Evolutionary conservation across 192 early-diverging fungal species (phyloP).

Genomic region (Gonapodya sp.): DNA sequence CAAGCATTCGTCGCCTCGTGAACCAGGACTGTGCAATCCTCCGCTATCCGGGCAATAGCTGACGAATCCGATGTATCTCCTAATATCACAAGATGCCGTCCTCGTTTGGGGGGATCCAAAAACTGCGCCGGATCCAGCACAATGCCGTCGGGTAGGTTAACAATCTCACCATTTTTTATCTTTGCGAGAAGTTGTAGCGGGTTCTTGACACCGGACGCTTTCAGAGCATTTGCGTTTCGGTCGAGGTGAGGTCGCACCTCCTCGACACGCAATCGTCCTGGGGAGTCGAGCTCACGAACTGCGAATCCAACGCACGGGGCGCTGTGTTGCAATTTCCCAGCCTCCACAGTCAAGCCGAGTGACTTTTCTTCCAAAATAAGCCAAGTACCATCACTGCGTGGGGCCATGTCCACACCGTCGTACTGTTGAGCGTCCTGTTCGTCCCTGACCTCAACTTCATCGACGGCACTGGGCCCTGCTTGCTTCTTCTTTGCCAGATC

Average conservation of each 20-base stretch:
- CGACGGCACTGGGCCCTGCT: not conserved
- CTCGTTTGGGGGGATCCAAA: slow-evolving; percentile 22
- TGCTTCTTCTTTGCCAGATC: not conserved
- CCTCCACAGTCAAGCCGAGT: slow-evolving; percentile 20
- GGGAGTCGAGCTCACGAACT: slow-evolving; percentile 24
- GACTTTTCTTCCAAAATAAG: not conserved
- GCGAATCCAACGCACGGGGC: slow-evolving; percentile 44
- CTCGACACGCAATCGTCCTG: slow-evolving; percentile 30
- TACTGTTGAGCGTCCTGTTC: not conserved
- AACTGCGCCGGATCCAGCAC: slow-evolving; percentile 19
- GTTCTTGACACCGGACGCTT: slow-evolving; percentile 20
- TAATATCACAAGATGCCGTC: slow-evolving; percentile 36
- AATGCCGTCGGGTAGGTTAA: slow-evolving; percentile 36
- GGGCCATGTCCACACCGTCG: not conserved
- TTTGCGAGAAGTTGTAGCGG: slow-evolving; percentile 35
- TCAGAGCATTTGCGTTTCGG: slow-evolving; percentile 26
- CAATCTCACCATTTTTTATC: slow-evolving; percentile 27
- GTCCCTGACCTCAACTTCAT: not conserved
- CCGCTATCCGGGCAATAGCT: slow-evolving; percentile 10
- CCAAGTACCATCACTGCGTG: not conserved
- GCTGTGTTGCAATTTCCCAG: slow-evolving; percentile 34
- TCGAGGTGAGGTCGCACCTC: slow-evolving; percentile 26
- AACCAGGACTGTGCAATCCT: slow-evolving; percentile 27
- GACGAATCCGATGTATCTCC: slow-evolving; percentile 45
- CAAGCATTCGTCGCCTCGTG: slow-evolving; percentile 50